Evolutionary conservation across 1,139 yeast genomes (phyloP), one percentile per base, ranked within the genome.

Genomic region (Kluyveromyces marxianus): DNA sequence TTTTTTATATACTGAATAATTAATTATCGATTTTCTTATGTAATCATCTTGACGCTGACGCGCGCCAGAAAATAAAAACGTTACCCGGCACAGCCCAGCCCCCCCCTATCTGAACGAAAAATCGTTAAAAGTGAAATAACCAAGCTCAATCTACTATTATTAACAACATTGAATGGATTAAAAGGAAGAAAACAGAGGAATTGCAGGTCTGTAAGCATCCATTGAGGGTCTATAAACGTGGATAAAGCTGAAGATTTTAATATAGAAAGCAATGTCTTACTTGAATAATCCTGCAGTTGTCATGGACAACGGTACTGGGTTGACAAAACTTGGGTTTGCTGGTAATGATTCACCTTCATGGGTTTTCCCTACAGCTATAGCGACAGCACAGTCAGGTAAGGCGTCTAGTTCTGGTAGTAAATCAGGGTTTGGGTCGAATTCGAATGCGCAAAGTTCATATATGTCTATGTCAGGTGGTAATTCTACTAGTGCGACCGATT

Each of bases 291-390:
- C 97, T 42, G 96, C 97, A 51, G 92, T 89, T 72, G 96, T 89
- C 68, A 89, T 89, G 96, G 96, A 62, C 52, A 67, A 69, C 50
- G 99, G 99, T 75, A 92, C 99, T 55, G 99, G 99, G 53, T 75
- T 90, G 59, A 92, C 98, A 63, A 92, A 92, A 66, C 76, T 92
- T 54, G 99, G 99, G 28, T 92, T 90, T 70, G 98, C 99, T 57
- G 99, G 99, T 47, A 92, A 92, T 65, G 98, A 92, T 69, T 78
- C 97, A 14, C 99, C 99, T 33, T 89, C 97, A 6, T 94, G 86
- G 75, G 88, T 92, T 41, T 88, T 92, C 62, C 99, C 99, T 42
- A 92, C 99, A 1, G 97, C 96, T 8, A 94, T 92, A 67, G 92
- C 98, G 37, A 90, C 97, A 21, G 60, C 67, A 2, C 62, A 58